Conservation (phyloP, 192 early-diverging fungal genomes). For the Coemansia sp. region DNA sequence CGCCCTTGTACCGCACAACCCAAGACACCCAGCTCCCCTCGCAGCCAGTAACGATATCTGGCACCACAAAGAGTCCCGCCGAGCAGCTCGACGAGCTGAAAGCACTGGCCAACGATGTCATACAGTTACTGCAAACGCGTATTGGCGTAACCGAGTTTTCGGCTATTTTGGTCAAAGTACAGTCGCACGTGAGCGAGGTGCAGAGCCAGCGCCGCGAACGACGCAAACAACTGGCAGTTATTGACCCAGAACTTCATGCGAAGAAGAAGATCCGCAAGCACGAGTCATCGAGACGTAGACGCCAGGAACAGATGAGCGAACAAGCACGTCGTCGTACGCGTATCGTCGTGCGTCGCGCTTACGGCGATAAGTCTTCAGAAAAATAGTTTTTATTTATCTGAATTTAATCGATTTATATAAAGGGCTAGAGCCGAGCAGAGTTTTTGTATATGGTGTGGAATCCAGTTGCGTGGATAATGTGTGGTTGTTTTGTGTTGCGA, state of each 20-base stretch:
- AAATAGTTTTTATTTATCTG: not conserved
- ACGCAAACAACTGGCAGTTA: constrained; percentile 58
- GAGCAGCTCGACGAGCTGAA: constrained; percentile 67
- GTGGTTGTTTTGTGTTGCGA: too few species aligned
- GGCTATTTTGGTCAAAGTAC: constrained; percentile 64
- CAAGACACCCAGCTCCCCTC: constrained; percentile 56
- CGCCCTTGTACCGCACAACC: constrained; percentile 78
- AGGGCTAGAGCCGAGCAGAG: too few species aligned
- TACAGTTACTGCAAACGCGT: constrained; percentile 70
- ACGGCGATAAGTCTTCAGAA: not conserved
- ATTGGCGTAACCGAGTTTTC: constrained; percentile 75
- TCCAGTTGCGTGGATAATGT: too few species aligned
- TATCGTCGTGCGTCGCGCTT: constrained; percentile 19
- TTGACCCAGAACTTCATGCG: constrained; percentile 73
- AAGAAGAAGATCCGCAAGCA: constrained; percentile 70
- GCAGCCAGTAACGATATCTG: constrained; percentile 7
- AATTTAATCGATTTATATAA: not conserved
- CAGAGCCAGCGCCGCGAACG: constrained; percentile 66
- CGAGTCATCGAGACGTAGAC: constrained; percentile 65
- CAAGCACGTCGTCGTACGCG: constrained; percentile 59
- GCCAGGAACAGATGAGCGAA: constrained; percentile 72
- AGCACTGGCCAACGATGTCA: constrained; percentile 74
- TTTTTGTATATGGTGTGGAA: too few species aligned
- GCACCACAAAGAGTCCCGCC: constrained; percentile 21
- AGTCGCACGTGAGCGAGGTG: constrained; percentile 61